phyloP scores from a whole-genome alignment of 345 rosid species.

The Salix udensis region DNA sequence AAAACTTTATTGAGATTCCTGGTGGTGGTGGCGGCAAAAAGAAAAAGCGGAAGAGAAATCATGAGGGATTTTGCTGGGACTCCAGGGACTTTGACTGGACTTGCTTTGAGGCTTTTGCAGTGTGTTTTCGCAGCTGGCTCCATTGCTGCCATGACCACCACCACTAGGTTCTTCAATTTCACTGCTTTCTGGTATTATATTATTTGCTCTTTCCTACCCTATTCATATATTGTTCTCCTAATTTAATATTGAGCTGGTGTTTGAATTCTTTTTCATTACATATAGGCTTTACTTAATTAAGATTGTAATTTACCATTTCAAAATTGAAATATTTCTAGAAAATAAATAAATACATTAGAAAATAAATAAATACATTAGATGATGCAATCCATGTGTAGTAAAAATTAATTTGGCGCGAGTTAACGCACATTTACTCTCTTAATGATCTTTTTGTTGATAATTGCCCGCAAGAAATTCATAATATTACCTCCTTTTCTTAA shows the following conservation, averaged over 20 bases:
- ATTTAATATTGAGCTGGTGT: not conserved
- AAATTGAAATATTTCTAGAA: not conserved
- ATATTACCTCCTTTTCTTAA: not conserved
- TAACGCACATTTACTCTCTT: not conserved
- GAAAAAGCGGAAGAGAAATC: slow-evolving; percentile 12
- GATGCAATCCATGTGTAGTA: not conserved
- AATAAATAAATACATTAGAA: not conserved
- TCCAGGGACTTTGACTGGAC: slow-evolving; percentile 71
- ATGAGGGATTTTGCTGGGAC: slow-evolving; percentile 78
- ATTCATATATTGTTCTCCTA: not conserved
- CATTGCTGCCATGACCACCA: slow-evolving; percentile 62
- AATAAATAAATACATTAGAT: too few relatives aligned
- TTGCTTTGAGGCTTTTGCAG: slow-evolving; percentile 60
- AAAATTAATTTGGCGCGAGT: not conserved
- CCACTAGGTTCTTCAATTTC: slow-evolving; percentile 48
- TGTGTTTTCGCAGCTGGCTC: slow-evolving; percentile 73
- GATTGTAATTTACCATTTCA: not conserved
- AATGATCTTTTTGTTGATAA: not conserved
- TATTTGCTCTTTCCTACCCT: not conserved
- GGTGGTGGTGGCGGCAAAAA: not conserved
- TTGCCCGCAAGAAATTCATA: not conserved
- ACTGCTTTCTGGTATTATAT: slow-evolving; percentile 78
- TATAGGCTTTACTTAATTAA: not conserved
- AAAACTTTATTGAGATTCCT: slow-evolving; percentile 5
- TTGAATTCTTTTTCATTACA: not conserved